phyloP scores from a whole-genome alignment of 2,329 filamentous ascomycete genomes.

The Teratosphaeria gauchensis region DNA sequence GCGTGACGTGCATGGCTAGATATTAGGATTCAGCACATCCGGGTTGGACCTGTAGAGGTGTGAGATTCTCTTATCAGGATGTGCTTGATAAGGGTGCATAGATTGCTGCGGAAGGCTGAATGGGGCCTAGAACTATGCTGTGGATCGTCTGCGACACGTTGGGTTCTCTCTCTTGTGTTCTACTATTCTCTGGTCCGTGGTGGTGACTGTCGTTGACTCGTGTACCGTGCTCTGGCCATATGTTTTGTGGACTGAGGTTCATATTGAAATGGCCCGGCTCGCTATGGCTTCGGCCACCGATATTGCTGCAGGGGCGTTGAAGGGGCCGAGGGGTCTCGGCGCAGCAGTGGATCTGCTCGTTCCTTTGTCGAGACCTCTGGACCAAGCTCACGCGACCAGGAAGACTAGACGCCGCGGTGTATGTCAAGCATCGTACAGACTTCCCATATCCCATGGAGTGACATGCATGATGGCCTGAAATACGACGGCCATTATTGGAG shows the following conservation, averaged over 20 bases:
- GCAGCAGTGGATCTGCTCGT: too few relatives aligned
- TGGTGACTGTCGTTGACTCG: too few relatives aligned
- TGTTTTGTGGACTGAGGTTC: too few relatives aligned
- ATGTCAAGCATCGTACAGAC: too few relatives aligned
- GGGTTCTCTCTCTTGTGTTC: too few relatives aligned
- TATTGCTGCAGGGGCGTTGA: not conserved
- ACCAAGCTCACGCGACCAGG: not conserved
- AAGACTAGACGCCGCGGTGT: not conserved
- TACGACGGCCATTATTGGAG: not conserved
- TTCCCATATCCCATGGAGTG: too few relatives aligned
- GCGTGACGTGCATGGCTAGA: not conserved
- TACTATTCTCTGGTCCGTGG: too few relatives aligned
- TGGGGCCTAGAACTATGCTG: not conserved
- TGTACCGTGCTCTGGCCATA: too few relatives aligned
- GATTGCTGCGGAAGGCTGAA: not conserved
- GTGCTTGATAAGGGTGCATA: not conserved
- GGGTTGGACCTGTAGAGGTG: not conserved
- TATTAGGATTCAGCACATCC: not conserved
- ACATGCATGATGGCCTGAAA: not conserved
- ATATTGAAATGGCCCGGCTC: too few relatives aligned
- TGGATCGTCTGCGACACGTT: too few relatives aligned
- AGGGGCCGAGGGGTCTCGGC: too few relatives aligned
- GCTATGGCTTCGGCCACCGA: not conserved
- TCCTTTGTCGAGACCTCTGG: not conserved
- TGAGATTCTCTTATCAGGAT: not conserved